Evolutionary conservation across 225 moss, liverwort and hornwort genomes (phyloP).

Genomic region (Pleurozium schreberi): DNA sequence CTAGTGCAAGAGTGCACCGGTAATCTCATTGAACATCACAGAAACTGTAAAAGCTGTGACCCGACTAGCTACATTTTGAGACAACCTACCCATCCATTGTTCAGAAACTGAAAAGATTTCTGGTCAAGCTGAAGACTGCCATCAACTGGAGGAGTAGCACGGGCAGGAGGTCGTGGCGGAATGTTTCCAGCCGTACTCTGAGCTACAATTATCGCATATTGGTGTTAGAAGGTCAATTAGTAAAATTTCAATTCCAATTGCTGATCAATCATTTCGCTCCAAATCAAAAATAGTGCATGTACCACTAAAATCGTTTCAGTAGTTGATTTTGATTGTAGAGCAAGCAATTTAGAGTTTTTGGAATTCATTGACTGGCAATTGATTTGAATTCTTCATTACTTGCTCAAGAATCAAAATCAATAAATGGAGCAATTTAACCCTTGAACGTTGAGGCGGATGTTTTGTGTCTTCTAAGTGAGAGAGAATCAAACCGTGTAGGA

Average conservation of each 20-base stretch:
- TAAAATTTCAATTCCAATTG: background rate
- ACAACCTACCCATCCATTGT: conserved; percentile 77
- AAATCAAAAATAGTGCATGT: background rate
- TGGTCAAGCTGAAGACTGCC: conserved; percentile 54
- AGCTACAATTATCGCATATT: conserved; percentile 12
- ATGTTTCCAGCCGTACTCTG: conserved; percentile 38
- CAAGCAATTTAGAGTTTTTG: background rate
- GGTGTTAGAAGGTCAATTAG: background rate
- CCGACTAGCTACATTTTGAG: background rate
- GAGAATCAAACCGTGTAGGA: too few species aligned
- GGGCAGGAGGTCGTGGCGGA: conserved; percentile 30
- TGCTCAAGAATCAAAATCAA: background rate
- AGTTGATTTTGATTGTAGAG: background rate
- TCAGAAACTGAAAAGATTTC: conserved; percentile 76
- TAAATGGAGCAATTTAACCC: too few species aligned
- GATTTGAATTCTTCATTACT: background rate
- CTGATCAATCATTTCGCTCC: background rate
- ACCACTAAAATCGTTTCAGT: background rate
- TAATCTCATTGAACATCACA: background rate
- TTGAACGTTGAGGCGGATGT: too few species aligned
- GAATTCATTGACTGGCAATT: background rate
- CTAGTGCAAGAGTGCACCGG: background rate
- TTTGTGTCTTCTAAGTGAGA: too few species aligned
- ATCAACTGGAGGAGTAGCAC: conserved; percentile 30
- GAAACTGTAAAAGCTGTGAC: background rate